Evolutionary conservation across 23 red algal species (phyloP).

Genomic region (Cyanidium caldarium): DNA sequence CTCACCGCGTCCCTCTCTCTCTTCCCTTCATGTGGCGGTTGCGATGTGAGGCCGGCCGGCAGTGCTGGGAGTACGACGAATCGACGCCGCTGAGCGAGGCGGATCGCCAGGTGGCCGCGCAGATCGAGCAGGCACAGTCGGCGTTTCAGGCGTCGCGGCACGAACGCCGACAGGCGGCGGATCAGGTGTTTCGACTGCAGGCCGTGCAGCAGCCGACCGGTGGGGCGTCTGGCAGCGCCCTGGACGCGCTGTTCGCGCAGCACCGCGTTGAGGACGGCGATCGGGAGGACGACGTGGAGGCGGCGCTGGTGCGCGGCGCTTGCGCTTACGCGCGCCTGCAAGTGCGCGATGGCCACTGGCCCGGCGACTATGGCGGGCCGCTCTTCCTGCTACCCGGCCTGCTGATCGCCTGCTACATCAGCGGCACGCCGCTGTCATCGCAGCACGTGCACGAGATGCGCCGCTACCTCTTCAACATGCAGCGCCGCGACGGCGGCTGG

Average conservation of each 20-base stretch:
- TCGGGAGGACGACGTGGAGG: background rate
- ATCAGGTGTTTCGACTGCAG: constrained; percentile 34
- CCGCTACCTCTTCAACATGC: constrained; percentile 65
- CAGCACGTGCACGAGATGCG: constrained; percentile 41
- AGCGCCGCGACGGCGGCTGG: constrained; percentile 80
- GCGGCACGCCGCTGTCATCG: constrained; percentile 33
- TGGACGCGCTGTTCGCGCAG: background rate
- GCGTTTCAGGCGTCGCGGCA: constrained; percentile 15
- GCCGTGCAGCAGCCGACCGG: constrained; percentile 24
- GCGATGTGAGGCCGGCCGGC: constrained; percentile 53
- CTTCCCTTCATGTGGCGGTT: constrained; percentile 78
- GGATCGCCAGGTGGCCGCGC: background rate
- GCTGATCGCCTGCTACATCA: constrained; percentile 59
- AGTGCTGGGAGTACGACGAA: constrained; percentile 47
- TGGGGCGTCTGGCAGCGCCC: background rate
- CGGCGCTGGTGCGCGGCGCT: background rate
- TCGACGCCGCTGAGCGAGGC: background rate
- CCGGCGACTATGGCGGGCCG: constrained; percentile 93
- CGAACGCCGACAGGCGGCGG: constrained; percentile 34
- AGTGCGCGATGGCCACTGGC: constrained; percentile 80
- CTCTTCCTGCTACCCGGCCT: constrained; percentile 93
- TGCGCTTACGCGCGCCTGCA: constrained; percentile 25
- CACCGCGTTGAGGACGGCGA: background rate
- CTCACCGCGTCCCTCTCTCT: no score
- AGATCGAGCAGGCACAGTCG: constrained; percentile 6